Base-by-base conservation (phyloP, 1,139 yeast genomes). In the Hyphopichia burtonii region DNA sequence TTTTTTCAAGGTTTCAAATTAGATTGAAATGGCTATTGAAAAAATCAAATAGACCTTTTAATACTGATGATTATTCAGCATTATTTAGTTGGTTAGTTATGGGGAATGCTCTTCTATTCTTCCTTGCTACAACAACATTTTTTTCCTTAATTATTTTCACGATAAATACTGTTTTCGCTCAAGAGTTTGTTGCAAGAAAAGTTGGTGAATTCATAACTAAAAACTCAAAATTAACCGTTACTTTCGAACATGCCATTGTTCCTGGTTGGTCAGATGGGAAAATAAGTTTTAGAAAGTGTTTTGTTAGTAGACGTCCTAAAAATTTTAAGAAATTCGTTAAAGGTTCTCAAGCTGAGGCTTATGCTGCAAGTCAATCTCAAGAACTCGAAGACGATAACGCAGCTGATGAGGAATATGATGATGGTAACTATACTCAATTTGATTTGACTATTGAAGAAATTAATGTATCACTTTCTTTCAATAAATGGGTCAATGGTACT, bases 211-310 rank as follows among this genome's bases (percentile, higher is more conserved):
- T 87, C 43, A 77, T 93, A 45, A 91, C 99, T 12, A 79, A 79
- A 50, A 93, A 90, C 54, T 82, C 95, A 2, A 88, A 90, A n/a
- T 66, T 91, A 51, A 82, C 86, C 0, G 96, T 93, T 11, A 83
- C 89, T 1, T 93, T 93, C 58, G 99, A 93, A 58, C 85, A 81
- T 57, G 99, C 99, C 2, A 87, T 91, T 45, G 96, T 90, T 3
- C 98, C 98, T 0, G 90, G 90, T 41, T 91, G 97, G 97, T 77
- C 83, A 38, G 90, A 86, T 51, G 96, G 97, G 1, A 84, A 81
- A 50, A 88, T 93, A 42, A 79, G 85, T 34, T 86, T 93, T 61
- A 79, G 83, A 45, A 88, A 90, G 52, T 95, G 96, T 42, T 85
- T 85, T 59, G 93, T 91, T 1, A 86, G 96, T 42, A 75, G 87